These are phyloP conservation scores for Mycena rosella DNA, from an alignment of 768 basidiomycete species.

Conservation along the genomic window DNA sequence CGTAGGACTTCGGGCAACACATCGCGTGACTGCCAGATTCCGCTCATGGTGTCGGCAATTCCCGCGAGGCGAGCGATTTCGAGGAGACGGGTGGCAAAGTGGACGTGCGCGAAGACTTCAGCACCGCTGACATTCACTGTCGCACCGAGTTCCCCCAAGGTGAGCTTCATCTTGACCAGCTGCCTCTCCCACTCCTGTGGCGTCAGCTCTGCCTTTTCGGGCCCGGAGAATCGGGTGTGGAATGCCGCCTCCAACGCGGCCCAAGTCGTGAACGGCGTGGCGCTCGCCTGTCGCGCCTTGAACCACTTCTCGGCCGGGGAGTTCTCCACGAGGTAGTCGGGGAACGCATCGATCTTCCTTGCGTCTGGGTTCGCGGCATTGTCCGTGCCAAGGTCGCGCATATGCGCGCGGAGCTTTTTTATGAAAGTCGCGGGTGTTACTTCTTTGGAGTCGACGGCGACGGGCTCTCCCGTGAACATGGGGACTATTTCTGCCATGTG, in stretches of 20 bases:
- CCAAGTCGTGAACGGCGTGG: constrained; percentile 1
- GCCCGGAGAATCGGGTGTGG: background rate
- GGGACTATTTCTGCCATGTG: constrained; percentile 14
- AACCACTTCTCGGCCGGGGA: constrained; percentile 28
- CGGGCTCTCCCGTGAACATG: constrained; percentile 24
- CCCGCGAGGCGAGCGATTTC: constrained; percentile 9
- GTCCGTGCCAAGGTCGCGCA: constrained; percentile 18
- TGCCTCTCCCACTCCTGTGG: constrained; percentile 32
- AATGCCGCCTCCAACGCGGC: constrained; percentile 13
- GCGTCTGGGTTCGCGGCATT: background rate
- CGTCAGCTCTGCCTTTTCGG: constrained; percentile 10
- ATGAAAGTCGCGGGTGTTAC: constrained; percentile 19
- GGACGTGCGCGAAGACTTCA: constrained; percentile 25
- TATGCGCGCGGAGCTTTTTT: constrained; percentile 21
- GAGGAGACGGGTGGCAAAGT: constrained; percentile 23
- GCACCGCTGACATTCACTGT: constrained; percentile 29
- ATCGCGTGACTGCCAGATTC: constrained; percentile 28
- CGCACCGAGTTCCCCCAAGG: constrained; percentile 26
- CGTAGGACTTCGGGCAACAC: constrained; percentile 16
- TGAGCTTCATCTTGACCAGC: constrained; percentile 28
- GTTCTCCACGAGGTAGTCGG: constrained; percentile 19
- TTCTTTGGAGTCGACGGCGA: background rate
- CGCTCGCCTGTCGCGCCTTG: background rate
- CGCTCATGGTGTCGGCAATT: background rate
- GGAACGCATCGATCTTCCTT: background rate